Percentiles rank a stretch among this genome's conserved stretches.
Evolutionary conservation across 805 yeast species (phyloP).

Genomic region (Teunomyces panamensis): DNA sequence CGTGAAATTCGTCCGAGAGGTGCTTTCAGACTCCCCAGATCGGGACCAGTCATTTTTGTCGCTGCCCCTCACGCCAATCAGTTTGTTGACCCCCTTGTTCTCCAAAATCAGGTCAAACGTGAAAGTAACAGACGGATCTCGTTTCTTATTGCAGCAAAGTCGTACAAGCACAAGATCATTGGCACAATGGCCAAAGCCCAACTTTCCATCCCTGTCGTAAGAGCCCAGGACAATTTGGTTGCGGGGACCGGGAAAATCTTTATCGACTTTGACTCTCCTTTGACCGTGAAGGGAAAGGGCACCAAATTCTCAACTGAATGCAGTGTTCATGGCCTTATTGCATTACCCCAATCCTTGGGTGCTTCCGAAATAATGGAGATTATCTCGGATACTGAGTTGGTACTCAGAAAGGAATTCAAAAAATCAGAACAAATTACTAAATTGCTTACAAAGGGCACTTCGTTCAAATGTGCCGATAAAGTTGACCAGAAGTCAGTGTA

Average conservation of each 20-base stretch:
- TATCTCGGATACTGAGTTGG: conserved; percentile 66
- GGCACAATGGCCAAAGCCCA: conserved; percentile 76
- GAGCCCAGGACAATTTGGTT: conserved; percentile 84
- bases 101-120: conserved; percentile 75
- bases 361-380: conserved; percentile 67
- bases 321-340: conserved; percentile 61
- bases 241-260: conserved; percentile 65
- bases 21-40: conserved; percentile 63
- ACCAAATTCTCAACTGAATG: conserved; percentile 68
- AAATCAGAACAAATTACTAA: conserved; percentile 43
- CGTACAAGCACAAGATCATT: conserved; percentile 61
- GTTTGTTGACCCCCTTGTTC: conserved; percentile 76
- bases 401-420: conserved; percentile 66
- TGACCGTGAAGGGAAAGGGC: conserved; percentile 57
- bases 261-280: conserved; percentile 52
- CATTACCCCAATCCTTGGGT: conserved; percentile 77
- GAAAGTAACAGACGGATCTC: conserved; percentile 68
- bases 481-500: conserved; percentile 86
- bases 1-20: conserved; percentile 89
- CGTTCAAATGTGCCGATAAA: conserved; percentile 72
- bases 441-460: conserved; percentile 49
- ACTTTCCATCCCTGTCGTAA: conserved; percentile 82
- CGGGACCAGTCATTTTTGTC: conserved; percentile 87
- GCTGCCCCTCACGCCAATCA: conserved; percentile 98
- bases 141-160: conserved; percentile 81